Conservation (phyloP, 352 stramenopile species). For the Aphanomyces stellatus region DNA sequence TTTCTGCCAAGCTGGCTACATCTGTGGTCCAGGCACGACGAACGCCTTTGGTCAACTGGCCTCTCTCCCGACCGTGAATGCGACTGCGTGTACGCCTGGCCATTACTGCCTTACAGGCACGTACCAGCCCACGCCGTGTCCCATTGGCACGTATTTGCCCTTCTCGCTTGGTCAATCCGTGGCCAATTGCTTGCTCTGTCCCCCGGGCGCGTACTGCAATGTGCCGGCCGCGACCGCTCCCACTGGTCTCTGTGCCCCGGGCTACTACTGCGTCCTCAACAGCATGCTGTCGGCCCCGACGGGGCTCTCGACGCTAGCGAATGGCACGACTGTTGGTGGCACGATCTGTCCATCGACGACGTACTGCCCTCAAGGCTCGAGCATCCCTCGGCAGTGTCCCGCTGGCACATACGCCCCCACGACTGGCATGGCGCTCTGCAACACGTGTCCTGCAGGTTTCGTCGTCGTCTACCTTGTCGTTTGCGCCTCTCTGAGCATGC, state of each 20-base stretch:
- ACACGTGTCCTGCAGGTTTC: constrained; percentile 48
- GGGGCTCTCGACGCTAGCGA: constrained; percentile 36
- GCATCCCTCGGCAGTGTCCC: constrained; percentile 40
- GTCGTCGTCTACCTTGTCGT: too few species aligned
- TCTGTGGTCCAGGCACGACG: constrained; percentile 52
- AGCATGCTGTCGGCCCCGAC: constrained; percentile 20
- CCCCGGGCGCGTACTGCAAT: constrained; percentile 42
- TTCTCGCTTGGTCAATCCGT: background rate
- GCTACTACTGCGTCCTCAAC: constrained; percentile 41
- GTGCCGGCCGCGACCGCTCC: constrained; percentile 39
- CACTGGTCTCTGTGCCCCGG: constrained; percentile 35
- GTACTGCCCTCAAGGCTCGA: constrained; percentile 57
- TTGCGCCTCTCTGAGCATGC: too few species aligned
- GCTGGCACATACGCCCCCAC: constrained; percentile 57
- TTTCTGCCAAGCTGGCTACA: constrained; percentile 71
- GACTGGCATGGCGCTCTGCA: constrained; percentile 42
- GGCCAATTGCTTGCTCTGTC: constrained; percentile 30
- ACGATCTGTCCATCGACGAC: constrained; percentile 52
- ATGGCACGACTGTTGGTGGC: constrained; percentile 44
- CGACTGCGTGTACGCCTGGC: constrained; percentile 39
- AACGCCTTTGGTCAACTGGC: constrained; percentile 42
- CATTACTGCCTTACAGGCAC: constrained; percentile 72
- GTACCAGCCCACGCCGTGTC: constrained; percentile 71
- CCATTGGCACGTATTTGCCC: constrained; percentile 41
- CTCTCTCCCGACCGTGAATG: constrained; percentile 52